Percentiles rank a stretch among this genome's conserved stretches.
These are phyloP conservation scores for Acacia confusa DNA, from an alignment of 306 rosid genomes.

Conservation along the genomic window DNA sequence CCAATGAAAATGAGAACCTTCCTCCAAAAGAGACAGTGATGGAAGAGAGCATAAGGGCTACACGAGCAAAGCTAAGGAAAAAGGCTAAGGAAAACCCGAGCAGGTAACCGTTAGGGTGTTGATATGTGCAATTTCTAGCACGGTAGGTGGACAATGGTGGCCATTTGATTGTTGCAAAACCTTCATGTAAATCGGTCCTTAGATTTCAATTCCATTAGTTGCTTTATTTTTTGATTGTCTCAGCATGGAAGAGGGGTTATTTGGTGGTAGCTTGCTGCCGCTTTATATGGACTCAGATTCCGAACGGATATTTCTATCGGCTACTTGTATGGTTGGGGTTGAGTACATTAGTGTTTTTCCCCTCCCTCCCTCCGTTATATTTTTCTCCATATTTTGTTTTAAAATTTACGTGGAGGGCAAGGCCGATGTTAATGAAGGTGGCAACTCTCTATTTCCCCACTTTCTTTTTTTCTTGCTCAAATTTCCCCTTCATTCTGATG, in stretches of 20 bases:
- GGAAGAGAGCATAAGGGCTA: slow-evolving; percentile 48
- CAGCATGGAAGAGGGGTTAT: slow-evolving; percentile 28
- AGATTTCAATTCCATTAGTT: slow-evolving; percentile 49
- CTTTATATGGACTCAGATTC: slow-evolving; percentile 21
- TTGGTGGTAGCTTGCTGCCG: slow-evolving; percentile 27
- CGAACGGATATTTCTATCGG: slow-evolving; percentile 23
- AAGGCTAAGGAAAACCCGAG: slow-evolving; percentile 57
- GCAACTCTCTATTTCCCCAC: not conserved
- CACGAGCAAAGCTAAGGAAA: slow-evolving; percentile 55
- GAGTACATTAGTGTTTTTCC: not conserved
- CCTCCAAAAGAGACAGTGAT: slow-evolving; percentile 42
- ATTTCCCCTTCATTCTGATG: not conserved
- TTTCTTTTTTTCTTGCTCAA: too few species aligned
- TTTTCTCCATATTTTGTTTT: not conserved
- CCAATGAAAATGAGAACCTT: slow-evolving; percentile 49
- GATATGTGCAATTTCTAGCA: slow-evolving; percentile 26
- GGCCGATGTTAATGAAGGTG: slow-evolving; percentile 5
- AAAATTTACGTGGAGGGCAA: not conserved
- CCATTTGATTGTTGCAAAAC: slow-evolving; percentile 43
- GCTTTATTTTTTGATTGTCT: slow-evolving; percentile 39
- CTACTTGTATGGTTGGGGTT: slow-evolving; percentile 32
- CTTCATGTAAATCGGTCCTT: slow-evolving; percentile 59
- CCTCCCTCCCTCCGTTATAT: not conserved
- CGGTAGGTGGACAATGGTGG: slow-evolving; percentile 36
- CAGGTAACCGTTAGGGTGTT: slow-evolving; percentile 36